Evolutionary conservation across 768 basidiomycete species (phyloP).

Genomic region (Cyclocybe cylindracea): DNA sequence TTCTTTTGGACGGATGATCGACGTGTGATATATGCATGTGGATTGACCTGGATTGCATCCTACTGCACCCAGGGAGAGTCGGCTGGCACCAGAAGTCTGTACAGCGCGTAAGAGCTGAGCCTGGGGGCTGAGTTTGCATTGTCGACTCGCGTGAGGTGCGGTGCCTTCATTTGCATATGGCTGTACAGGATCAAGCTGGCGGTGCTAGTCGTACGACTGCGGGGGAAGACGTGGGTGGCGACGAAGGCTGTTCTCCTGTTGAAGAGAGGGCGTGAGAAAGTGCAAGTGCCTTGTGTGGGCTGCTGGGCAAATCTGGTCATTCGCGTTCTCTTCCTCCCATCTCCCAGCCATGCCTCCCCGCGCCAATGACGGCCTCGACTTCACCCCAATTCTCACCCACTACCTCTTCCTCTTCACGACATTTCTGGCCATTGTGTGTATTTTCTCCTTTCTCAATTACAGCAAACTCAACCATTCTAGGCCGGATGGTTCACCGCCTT

Average conservation of each 20-base stretch:
- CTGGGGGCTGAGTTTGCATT: no score
- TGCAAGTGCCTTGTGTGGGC: slow-evolving; percentile 14
- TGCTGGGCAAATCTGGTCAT: slow-evolving; percentile 10
- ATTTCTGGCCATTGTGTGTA: slow-evolving; percentile 73
- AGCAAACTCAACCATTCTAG: slow-evolving; percentile 28
- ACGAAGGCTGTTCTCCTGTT: not conserved
- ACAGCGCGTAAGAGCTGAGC: no score
- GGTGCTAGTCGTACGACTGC: no score
- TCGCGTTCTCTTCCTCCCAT: slow-evolving; percentile 7
- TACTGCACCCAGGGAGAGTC: no score
- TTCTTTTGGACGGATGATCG: no score
- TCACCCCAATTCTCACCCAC: slow-evolving; percentile 87
- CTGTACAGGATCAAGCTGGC: no score
- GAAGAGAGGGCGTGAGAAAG: slow-evolving; percentile 22
- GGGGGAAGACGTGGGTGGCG: not conserved
- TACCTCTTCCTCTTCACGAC: slow-evolving; percentile 91
- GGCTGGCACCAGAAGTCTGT: no score
- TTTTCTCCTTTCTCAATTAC: slow-evolving; percentile 10
- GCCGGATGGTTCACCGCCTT: slow-evolving; percentile 79
- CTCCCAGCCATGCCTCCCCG: slow-evolving; percentile 51
- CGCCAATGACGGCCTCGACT: slow-evolving; percentile 72
- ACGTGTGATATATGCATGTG: no score
- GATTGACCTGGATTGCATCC: no score
- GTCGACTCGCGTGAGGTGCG: no score
- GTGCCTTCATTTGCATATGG: no score